Conservation (phyloP, 108 stramenopile species). For the Pseudonitzschia multistriata region DNA sequence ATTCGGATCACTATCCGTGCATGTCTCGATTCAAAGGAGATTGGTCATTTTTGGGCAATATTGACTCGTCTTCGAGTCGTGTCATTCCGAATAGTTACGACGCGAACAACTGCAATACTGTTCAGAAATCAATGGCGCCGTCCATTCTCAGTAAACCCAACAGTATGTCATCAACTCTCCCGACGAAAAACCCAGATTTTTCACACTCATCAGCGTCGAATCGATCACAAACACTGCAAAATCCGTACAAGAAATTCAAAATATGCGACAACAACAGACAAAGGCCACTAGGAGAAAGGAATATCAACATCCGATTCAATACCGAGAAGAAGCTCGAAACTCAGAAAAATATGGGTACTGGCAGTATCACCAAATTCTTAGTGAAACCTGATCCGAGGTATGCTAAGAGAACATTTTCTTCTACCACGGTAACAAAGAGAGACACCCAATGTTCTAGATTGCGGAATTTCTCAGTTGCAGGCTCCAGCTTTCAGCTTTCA, state of each 20-base stretch:
- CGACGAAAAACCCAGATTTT: not conserved
- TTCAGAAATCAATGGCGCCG: not conserved
- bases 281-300: not conserved
- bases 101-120: not conserved
- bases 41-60: constrained; percentile 36
- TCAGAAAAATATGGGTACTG: constrained; percentile 1
- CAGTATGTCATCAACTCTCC: not conserved
- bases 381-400: constrained; percentile 8
- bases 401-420: not conserved
- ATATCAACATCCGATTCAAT: not conserved
- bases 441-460: not conserved
- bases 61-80: not conserved
- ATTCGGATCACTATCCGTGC: constrained; percentile 29
- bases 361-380: not conserved
- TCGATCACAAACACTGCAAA: not conserved
- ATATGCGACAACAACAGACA: not conserved
- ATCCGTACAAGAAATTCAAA: constrained; percentile 12
- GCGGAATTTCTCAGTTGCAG: not conserved
- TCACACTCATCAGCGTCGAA: not conserved
- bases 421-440: not conserved
- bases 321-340: not conserved
- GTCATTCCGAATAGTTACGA: not conserved
- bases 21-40: constrained; percentile 40
- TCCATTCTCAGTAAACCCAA: not conserved
- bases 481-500: constrained; percentile 11